phyloP scores from a whole-genome alignment of 768 basidiomycete genomes.

The Leccinum obscurum region DNA sequence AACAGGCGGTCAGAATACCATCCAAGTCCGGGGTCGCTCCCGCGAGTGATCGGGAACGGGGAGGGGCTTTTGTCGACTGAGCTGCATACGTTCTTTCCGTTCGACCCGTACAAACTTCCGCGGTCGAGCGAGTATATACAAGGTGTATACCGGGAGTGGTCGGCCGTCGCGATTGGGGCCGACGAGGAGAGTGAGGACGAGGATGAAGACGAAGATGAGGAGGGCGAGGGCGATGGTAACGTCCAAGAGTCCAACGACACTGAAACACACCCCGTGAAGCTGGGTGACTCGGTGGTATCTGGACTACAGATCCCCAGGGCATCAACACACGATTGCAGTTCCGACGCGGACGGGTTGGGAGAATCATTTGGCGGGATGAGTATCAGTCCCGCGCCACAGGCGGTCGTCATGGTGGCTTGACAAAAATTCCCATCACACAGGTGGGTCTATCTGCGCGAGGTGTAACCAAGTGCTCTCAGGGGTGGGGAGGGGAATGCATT shows the following conservation, averaged over 20 bases:
- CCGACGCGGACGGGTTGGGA: conserved; percentile 56
- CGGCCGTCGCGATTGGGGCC: conserved; percentile 67
- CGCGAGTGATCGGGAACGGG: conserved; percentile 23
- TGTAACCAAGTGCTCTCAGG: background rate
- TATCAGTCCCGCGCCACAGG: conserved; percentile 61
- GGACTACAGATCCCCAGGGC: conserved; percentile 26
- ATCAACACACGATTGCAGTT: conserved; percentile 16
- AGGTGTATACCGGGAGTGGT: conserved; percentile 88
- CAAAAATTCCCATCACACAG: background rate
- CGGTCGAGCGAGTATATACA: conserved; percentile 77
- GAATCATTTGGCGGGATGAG: conserved; percentile 79
- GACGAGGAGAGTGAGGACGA: conserved; percentile 74
- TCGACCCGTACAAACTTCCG: conserved; percentile 94
- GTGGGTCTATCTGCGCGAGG: background rate
- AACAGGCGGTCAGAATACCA: conserved; percentile 70
- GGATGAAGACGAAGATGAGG: conserved; percentile 40
- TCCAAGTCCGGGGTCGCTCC: conserved; percentile 25
- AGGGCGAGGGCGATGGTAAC: conserved; percentile 18
- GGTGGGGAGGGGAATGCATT: background rate
- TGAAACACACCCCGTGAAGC: conserved; percentile 8
- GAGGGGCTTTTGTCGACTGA: conserved; percentile 55
- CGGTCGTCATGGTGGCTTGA: conserved; percentile 16
- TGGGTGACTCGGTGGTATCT: background rate
- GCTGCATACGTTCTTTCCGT: conserved; percentile 95
- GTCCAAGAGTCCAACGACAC: background rate